phyloP scores from a whole-genome alignment of 345 rosid genomes.

The Moringa oleifera region DNA sequence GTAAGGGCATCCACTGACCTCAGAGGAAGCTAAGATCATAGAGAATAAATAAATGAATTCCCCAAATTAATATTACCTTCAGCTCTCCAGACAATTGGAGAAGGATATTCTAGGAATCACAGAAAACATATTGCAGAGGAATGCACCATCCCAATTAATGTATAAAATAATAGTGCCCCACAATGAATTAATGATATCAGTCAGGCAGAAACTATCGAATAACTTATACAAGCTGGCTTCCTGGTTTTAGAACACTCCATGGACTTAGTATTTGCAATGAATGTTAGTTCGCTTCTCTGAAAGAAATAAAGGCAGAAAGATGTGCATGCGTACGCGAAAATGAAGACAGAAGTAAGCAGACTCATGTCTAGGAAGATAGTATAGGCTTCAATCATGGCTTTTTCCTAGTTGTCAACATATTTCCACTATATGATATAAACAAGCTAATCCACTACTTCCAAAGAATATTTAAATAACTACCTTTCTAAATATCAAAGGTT shows the following conservation, averaged over 20 bases:
- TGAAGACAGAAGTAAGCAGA: no score
- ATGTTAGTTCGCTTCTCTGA: no score
- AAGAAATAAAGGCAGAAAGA: neutral
- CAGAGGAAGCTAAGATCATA: conserved; percentile 72
- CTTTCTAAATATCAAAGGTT: neutral
- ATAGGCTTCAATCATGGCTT: neutral
- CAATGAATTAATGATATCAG: neutral
- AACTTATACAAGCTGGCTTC: neutral
- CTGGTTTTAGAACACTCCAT: neutral
- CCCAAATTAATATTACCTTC: neutral
- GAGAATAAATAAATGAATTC: conserved; percentile 5
- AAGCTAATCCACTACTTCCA: no score
- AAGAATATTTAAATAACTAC: neutral
- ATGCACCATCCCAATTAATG: neutral
- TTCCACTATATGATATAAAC: neutral
- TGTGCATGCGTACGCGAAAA: no score
- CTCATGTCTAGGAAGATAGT: no score
- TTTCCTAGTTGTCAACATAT: neutral
- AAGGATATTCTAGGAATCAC: neutral
- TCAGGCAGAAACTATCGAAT: no score
- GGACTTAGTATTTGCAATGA: no score
- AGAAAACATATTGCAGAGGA: conserved; percentile 1
- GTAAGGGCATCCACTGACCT: conserved; percentile 56
- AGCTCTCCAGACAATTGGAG: conserved; percentile 1
- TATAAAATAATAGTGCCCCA: neutral